A percentile compares a stretch with the other conserved stretches of the same genome.
phyloP scores from a whole-genome alignment of 129 eudicot genomes.

The Calendula officinalis region DNA sequence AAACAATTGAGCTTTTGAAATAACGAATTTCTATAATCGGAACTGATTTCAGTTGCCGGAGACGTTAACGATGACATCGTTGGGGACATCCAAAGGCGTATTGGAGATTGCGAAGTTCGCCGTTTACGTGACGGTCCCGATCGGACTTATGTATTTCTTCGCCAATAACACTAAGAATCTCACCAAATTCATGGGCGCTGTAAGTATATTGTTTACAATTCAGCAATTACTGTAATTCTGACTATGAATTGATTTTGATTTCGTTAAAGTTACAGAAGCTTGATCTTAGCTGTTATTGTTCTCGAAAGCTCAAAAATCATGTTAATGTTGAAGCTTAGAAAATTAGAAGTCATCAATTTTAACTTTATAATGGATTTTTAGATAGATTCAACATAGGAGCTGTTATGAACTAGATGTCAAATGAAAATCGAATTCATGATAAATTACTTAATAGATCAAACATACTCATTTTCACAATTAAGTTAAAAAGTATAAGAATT shows the following conservation, averaged over 20 bases:
- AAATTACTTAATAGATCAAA: no score
- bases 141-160: constrained; percentile 76
- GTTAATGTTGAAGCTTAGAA: not conserved
- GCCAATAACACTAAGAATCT: constrained; percentile 76
- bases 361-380: not conserved
- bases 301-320: no score
- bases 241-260: not conserved
- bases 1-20: constrained; percentile 18
- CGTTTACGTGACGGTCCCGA: constrained; percentile 71
- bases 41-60: constrained; percentile 8
- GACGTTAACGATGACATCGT: constrained; percentile 54
- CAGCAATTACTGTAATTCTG: not conserved
- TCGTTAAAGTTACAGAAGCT: not conserved
- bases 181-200: constrained; percentile 72
- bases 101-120: constrained; percentile 81
- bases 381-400: no score
- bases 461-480: no score
- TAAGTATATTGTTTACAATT: constrained; percentile 28
- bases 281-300: no score
- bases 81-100: constrained; percentile 84
- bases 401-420: no score
- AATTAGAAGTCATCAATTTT: not conserved
- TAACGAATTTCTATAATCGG: not conserved
- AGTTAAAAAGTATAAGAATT: no score
- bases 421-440: no score